These are phyloP conservation scores for Rhytidiadelphus loreus DNA, from an alignment of 225 moss, liverwort and hornwort species.

Conservation along the genomic window DNA sequence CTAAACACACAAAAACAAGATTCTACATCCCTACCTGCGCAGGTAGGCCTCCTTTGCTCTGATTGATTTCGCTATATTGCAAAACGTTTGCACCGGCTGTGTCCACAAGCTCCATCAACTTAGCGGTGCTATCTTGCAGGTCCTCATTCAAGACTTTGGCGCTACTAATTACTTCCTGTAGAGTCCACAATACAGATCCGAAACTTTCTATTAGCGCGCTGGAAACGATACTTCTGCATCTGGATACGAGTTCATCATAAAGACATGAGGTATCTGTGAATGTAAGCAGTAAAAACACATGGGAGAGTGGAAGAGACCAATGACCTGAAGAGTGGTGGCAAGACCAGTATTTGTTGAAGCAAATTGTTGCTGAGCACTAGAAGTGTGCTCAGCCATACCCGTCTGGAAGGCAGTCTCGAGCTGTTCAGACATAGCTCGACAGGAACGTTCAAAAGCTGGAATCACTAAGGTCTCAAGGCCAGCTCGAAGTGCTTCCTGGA, in stretches of 20 bases:
- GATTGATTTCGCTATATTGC: slow-evolving; percentile 33
- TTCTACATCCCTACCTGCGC: slow-evolving; percentile 26
- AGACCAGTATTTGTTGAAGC: slow-evolving; percentile 54
- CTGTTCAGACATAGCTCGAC: slow-evolving; percentile 74
- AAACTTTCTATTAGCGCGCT: not conserved
- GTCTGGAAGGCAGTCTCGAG: slow-evolving; percentile 59
- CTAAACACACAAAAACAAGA: not conserved
- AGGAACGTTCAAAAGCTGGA: slow-evolving; percentile 71
- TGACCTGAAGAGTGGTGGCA: slow-evolving; percentile 64
- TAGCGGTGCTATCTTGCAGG: slow-evolving; percentile 50
- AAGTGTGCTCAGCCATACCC: slow-evolving; percentile 64
- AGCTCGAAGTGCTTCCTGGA: slow-evolving; percentile 53
- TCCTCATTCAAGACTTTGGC: slow-evolving; percentile 56
- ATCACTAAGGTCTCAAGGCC: slow-evolving; percentile 51
- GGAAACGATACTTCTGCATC: not conserved
- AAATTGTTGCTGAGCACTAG: slow-evolving; percentile 60
- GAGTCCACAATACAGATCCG: not conserved
- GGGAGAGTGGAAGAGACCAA: not conserved
- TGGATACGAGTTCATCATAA: not conserved
- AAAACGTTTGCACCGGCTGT: slow-evolving; percentile 45
- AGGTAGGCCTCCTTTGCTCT: slow-evolving; percentile 47
- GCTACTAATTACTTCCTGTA: slow-evolving; percentile 56
- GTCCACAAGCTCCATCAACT: slow-evolving; percentile 59
- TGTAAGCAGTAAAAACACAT: not conserved
- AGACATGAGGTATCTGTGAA: not conserved